These are phyloP conservation scores for Microcyclosporella mali DNA, from an alignment of 2,329 filamentous ascomycete genomes.

Conservation along the genomic window DNA sequence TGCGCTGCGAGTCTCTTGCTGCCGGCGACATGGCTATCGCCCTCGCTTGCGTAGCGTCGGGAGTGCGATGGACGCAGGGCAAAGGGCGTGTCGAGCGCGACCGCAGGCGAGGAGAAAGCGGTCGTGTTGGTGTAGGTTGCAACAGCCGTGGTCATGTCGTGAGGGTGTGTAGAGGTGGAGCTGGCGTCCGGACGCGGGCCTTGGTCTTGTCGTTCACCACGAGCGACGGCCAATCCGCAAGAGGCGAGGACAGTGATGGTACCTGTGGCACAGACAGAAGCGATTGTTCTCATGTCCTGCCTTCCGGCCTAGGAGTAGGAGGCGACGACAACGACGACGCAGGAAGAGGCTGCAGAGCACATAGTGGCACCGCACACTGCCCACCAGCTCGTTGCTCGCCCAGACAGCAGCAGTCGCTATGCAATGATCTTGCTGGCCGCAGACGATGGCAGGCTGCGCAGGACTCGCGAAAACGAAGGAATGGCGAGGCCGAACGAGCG, in stretches of 20 bases:
- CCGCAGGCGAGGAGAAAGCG: conserved; percentile 10
- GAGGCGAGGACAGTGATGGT: conserved; percentile 55
- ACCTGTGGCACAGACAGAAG: conserved; percentile 54
- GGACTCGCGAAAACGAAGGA: no score
- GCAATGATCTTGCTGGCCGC: no score
- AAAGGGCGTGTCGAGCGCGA: conserved; percentile 5
- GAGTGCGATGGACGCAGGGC: conserved; percentile 5
- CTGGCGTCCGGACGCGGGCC: conserved; percentile 4
- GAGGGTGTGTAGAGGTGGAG: conserved; percentile 5
- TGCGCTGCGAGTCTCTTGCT: conserved; percentile 1
- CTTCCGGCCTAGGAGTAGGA: conserved; percentile 1
- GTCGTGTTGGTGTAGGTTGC: conserved; percentile 15
- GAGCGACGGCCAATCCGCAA: conserved; percentile 40
- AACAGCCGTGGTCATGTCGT: conserved; percentile 20
- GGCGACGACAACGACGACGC: no score
- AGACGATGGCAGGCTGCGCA: no score
- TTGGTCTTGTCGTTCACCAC: no score
- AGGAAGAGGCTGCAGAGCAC: no score
- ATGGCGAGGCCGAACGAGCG: no score
- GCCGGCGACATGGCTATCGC: conserved; percentile 8
- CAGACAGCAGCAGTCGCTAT: no score
- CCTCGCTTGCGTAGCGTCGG: conserved; percentile 11
- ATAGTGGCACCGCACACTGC: no score
- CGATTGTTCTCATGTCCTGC: conserved; percentile 18
- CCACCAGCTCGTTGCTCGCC: no score